Conservation (phyloP, 2,329 filamentous ascomycete species). For the Fusarium miscanthi region DNA sequence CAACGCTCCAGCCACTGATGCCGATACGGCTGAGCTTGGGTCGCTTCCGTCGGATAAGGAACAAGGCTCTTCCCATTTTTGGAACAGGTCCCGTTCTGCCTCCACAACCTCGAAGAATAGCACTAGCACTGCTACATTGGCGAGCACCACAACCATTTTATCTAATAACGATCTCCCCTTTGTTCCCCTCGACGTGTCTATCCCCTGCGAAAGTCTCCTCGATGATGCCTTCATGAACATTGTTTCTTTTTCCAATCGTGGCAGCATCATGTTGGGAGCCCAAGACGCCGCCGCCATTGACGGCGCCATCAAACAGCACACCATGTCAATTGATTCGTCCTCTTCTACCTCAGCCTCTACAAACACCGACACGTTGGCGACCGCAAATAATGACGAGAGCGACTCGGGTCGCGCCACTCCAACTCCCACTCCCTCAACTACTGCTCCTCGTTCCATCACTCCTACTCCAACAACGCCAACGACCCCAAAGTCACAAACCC, state of each 20-base stretch:
- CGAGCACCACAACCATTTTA: conserved; percentile 31
- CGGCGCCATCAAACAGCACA: conserved; percentile 32
- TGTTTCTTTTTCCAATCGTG: conserved; percentile 71
- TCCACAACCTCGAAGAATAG: conserved; percentile 43
- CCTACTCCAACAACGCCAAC: conserved; percentile 38
- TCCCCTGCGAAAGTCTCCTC: conserved; percentile 66
- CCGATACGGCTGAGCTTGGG: conserved; percentile 29
- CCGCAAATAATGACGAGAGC: conserved; percentile 26
- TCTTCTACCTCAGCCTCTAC: conserved; percentile 9
- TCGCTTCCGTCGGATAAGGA: conserved; percentile 29
- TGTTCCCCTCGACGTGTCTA: conserved; percentile 65
- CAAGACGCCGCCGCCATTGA: conserved; percentile 49
- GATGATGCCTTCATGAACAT: conserved; percentile 68
- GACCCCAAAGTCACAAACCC: conserved; percentile 38
- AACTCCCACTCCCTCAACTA: conserved; percentile 28
- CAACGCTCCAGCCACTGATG: conserved; percentile 35
- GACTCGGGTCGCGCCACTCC: conserved; percentile 40
- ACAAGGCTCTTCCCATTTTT: conserved; percentile 43
- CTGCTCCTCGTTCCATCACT: conserved; percentile 12
- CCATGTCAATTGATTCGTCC: conserved; percentile 16
- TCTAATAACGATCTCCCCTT: conserved; percentile 52
- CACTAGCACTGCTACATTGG: conserved; percentile 41
- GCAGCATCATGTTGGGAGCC: conserved; percentile 70
- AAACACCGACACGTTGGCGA: conserved; percentile 17
- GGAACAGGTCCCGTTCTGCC: conserved; percentile 43